Evolutionary conservation across 768 basidiomycete genomes (phyloP), one percentile per base, ranked within the genome.

Genomic region (Lactarius pseudohatsudake): DNA sequence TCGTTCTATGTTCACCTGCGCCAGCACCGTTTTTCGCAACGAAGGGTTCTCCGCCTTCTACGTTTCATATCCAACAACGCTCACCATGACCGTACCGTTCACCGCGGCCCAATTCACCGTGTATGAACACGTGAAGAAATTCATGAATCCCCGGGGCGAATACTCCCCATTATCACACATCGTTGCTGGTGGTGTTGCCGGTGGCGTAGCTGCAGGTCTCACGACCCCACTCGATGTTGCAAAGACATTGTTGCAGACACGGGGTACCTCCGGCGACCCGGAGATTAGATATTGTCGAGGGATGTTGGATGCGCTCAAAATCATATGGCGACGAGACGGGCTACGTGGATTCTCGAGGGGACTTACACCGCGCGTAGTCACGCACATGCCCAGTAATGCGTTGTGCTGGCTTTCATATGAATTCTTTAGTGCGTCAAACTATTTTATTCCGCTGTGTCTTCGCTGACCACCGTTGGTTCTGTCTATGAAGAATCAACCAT

Each of bases 331-430:
- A 72, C 81, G 91, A 71, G 92, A 98, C 67, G 96, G 97, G 7
- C 55, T 90, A 30, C 89, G 81, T 73, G 97, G 97, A 0, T 94
- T 98, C 73, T 80, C 82, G 61, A 82, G 97, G 71, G 97, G 97
- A 30, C 79, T 98, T 72, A 84, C 93, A 61, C 97, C 97, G 8
- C 85, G 97, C 56, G 87, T 99, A 60, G 79, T 98, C 76, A 96
- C 96, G 30, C 92, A 91, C 72, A 92, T 98, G 88, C 97, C 97
- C 7, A 95, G 92, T 75, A 97, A 96, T 61, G 97, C 97, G 11
- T 81, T 99, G 58, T 96, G 92, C 78, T 99, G 96, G 97, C 80
- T 96, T 75, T 96, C 94, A 61, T 96, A 98, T 74, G 96, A 98
- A 78, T 97, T 96, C 80, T 97, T 97, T 85, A 97, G 95, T 96